Percentiles rank a stretch among this genome's conserved stretches.
These are phyloP conservation scores for Passiflora organensis DNA, from an alignment of 345 rosid genomes.

Conservation along the genomic window DNA sequence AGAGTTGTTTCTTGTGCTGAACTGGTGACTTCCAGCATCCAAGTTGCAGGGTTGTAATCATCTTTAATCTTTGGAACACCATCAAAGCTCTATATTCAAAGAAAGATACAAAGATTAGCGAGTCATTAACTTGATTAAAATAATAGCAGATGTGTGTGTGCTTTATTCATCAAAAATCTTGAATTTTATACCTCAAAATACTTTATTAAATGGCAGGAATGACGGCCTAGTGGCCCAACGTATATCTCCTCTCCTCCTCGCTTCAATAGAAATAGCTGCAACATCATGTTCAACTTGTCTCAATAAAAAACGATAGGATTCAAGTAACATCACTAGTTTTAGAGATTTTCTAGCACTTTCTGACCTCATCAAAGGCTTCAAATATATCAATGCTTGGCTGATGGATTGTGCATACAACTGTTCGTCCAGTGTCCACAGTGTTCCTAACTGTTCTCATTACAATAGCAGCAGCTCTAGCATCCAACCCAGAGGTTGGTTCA, in stretches of 20 bases:
- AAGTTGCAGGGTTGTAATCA: slow-evolving; percentile 58
- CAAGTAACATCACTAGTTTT: not conserved
- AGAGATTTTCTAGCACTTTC: not conserved
- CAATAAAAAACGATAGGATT: not conserved
- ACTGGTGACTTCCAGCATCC: slow-evolving; percentile 53
- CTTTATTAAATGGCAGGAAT: slow-evolving; percentile 49
- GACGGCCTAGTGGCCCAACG: slow-evolving; percentile 70
- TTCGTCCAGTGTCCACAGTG: slow-evolving; percentile 90
- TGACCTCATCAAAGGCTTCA: slow-evolving; percentile 93
- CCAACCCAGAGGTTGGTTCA: slow-evolving; percentile 96
- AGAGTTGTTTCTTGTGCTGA: slow-evolving; percentile 31
- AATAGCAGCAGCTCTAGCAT: slow-evolving; percentile 95
- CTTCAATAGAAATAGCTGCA: slow-evolving; percentile 65
- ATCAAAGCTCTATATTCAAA: slow-evolving; percentile 26
- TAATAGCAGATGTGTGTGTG: not conserved
- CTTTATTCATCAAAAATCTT: too few relatives aligned
- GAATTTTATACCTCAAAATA: slow-evolving; percentile 75
- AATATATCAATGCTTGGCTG: slow-evolving; percentile 94
- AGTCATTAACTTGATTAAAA: not conserved
- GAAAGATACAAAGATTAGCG: not conserved
- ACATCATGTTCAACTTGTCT: slow-evolving; percentile 1
- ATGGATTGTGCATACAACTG: slow-evolving; percentile 92
- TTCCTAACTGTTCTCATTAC: slow-evolving; percentile 95
- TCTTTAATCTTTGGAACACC: slow-evolving; percentile 37
- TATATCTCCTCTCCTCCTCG: slow-evolving; percentile 82